Evolutionary conservation across 768 basidiomycete species (phyloP).

Genomic region (Kwoniella heveanensis): DNA sequence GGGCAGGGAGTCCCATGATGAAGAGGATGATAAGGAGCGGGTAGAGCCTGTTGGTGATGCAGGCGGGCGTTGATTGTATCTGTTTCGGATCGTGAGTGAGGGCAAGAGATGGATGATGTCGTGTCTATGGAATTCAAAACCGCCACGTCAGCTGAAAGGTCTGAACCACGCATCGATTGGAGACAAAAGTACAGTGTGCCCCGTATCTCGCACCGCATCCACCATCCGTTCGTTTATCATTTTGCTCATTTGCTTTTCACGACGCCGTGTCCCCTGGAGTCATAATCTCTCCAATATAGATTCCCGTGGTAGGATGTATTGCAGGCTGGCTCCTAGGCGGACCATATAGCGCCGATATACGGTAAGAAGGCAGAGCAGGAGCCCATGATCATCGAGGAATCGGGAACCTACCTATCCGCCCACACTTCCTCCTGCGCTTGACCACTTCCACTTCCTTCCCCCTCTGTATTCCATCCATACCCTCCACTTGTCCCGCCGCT

Average conservation of each 20-base stretch:
- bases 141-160: neutral
- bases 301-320: no score
- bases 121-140: slow-evolving; percentile 61
- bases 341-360: no score
- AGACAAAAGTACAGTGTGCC: slow-evolving; percentile 1
- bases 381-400: slow-evolving; percentile 20
- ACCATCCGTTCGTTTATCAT: no score
- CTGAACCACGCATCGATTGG: neutral
- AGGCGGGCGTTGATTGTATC: neutral
- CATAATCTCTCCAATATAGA: no score
- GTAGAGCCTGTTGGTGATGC: slow-evolving; percentile 52
- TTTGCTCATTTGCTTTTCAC: no score
- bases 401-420: slow-evolving; percentile 73
- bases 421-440: slow-evolving; percentile 60
- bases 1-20: slow-evolving; percentile 74
- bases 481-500: no score
- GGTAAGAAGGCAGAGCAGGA: neutral
- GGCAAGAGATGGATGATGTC: slow-evolving; percentile 77
- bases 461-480: neutral
- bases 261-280: no score
- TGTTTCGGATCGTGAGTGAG: slow-evolving; percentile 47
- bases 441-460: slow-evolving; percentile 47
- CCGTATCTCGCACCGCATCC: no score
- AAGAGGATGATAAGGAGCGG: slow-evolving; percentile 57
- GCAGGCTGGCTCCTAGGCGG: no score